Base-by-base conservation (phyloP, 2,329 filamentous ascomycete genomes). In the Cucurbitaria berberidis region DNA sequence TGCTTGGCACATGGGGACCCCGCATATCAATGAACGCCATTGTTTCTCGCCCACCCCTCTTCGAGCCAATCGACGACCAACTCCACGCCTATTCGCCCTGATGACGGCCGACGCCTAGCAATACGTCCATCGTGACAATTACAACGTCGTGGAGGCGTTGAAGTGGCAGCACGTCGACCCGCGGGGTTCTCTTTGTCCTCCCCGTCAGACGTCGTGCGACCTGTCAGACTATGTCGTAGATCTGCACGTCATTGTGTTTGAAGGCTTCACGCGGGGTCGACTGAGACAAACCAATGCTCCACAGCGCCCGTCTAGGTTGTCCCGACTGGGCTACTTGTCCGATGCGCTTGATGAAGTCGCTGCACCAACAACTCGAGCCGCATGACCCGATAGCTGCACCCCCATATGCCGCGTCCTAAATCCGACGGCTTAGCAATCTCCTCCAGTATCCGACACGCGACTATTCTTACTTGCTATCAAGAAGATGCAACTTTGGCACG, bases 1-100 rank as follows among this genome's bases (percentile, higher is more conserved):
- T 46, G 19, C 64, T 70, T 67, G 63, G 66, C 63, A 46, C 55
- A 57, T 70, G 67, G 67, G 59, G 67, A 63, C 62, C 67, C 66
- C 66, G 64, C 64, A 61, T 62, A 39, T 47, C 42, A 55, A 50
- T 38, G 13, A 53, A 44, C 47, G 48, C 55, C 56, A 57, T 51
- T 45, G 30, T 26, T 24, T 41, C 29, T 40, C 55, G 45, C 46
- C 54, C 59, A 62, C 62, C 13, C n/a, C n/a, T n/a, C n/a, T 16
- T 22, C 48, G 36, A 53, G 49, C 59, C 64, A 63, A 59, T 55
- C 32, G 51, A 53, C 32, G 50, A 41, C 38, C 22, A 21, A 24
- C 35, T 29, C 22, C 45, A 41, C 46, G 51, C 49, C 42, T 56
- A 39, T 32, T 52, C 21, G 34, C 44, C 24, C 36, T 19, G 21